Percentiles rank a stretch among this genome's conserved stretches.
phyloP scores from a whole-genome alignment of 2,329 filamentous ascomycete genomes.

The Verticillium alfalfae region DNA sequence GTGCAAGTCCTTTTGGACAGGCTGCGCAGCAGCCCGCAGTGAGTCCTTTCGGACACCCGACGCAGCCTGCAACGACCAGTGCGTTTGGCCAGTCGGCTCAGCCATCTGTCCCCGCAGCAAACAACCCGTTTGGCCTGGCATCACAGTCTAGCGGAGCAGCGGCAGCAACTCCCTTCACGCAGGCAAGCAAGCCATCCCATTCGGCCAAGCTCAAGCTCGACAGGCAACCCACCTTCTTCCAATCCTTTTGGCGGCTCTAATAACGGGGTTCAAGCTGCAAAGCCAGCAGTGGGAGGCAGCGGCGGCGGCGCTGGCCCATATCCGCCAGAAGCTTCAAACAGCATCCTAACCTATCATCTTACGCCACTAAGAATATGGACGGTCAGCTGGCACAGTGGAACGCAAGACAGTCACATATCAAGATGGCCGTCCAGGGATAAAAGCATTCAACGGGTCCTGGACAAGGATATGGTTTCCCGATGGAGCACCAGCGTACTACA shows the following conservation, averaged over 20 bases:
- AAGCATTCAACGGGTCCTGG: constrained; percentile 47
- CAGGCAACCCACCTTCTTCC: constrained; percentile 1
- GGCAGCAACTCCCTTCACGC: constrained; percentile 22
- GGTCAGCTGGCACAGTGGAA: constrained; percentile 55
- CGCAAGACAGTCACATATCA: constrained; percentile 56
- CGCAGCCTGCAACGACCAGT: constrained; percentile 10
- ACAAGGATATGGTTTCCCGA: constrained; percentile 68
- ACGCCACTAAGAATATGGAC: constrained; percentile 33
- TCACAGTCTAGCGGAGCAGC: constrained; percentile 9
- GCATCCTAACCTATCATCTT: constrained; percentile 38
- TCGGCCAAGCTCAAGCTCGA: constrained; percentile 16
- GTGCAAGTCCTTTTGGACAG: constrained; percentile 9
- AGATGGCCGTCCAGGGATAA: constrained; percentile 39
- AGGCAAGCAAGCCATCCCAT: constrained; percentile 18
- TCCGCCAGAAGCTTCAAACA: constrained; percentile 33
- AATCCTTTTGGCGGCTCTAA: constrained; percentile 17
- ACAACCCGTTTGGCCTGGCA: constrained; percentile 8
- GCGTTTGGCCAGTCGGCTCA: constrained; percentile 12
- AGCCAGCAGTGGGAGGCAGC: constrained; percentile 7
- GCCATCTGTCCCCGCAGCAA: constrained; percentile 1
- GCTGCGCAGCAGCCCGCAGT: constrained; percentile 9
- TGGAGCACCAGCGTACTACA: constrained; percentile 59
- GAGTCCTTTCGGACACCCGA: constrained; percentile 15
- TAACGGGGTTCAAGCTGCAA: constrained; percentile 9
- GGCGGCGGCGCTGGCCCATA: constrained; percentile 29